Percentiles rank a stretch among this genome's conserved stretches.
Conservation (phyloP, 108 stramenopile genomes). For the Bacterosira constricta region DNA sequence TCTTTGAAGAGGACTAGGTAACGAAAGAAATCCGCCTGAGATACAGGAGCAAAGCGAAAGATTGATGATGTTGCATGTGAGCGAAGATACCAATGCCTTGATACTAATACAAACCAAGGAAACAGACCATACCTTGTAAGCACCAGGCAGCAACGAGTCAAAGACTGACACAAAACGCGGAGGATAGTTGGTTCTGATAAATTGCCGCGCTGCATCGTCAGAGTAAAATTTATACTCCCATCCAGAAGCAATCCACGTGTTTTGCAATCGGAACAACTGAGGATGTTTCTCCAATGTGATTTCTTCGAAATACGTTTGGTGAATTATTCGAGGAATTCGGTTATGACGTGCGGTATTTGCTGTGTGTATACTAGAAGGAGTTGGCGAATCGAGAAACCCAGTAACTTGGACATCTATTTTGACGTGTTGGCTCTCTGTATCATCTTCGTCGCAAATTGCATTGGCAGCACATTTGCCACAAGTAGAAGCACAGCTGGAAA, state of each 20-base stretch:
- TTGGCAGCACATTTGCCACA: slow-evolving; percentile 40
- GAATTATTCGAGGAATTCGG: slow-evolving; percentile 61
- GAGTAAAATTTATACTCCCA: slow-evolving; percentile 61
- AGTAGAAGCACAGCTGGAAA: slow-evolving; percentile 41
- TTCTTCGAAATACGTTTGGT: slow-evolving; percentile 71
- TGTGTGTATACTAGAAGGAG: not conserved
- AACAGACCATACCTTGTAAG: slow-evolving; percentile 44
- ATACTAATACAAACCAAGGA: not conserved
- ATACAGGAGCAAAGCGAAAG: not conserved
- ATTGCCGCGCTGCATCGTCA: slow-evolving; percentile 39
- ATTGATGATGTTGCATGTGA: not conserved
- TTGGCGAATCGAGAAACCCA: slow-evolving; percentile 7
- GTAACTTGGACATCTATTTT: slow-evolving; percentile 34
- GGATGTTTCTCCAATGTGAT: slow-evolving; percentile 49
- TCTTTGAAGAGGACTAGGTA: slow-evolving; percentile 60
- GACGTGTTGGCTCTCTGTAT: slow-evolving; percentile 9
- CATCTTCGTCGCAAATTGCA: slow-evolving; percentile 30
- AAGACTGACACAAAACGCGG: slow-evolving; percentile 48
- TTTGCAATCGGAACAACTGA: slow-evolving; percentile 54
- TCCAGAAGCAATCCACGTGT: slow-evolving; percentile 46
- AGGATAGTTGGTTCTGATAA: slow-evolving; percentile 48
- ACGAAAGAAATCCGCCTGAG: slow-evolving; percentile 66
- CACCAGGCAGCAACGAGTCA: slow-evolving; percentile 48
- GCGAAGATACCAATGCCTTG: not conserved
- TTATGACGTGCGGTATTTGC: slow-evolving; percentile 4